A percentile compares a stretch with the other conserved stretches of the same genome.
Conservation (phyloP, 1,139 yeast genomes). For the Debaryomyces udenii region DNA sequence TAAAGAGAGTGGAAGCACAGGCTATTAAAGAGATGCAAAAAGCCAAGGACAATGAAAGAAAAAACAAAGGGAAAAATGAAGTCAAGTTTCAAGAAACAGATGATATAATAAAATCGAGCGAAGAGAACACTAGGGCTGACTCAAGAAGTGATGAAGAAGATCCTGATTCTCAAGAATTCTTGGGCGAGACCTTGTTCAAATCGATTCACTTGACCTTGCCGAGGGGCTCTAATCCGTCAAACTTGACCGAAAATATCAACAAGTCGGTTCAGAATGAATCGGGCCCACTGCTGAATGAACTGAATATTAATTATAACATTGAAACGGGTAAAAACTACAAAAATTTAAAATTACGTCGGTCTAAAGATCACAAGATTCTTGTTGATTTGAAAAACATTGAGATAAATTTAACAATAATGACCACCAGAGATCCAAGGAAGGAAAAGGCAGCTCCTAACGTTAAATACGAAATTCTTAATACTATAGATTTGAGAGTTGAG, state of each 20-base stretch:
- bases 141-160: slow-evolving; percentile 14
- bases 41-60: slow-evolving; percentile 15
- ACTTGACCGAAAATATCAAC: slow-evolving; percentile 57
- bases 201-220: slow-evolving; percentile 74
- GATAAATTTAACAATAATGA: slow-evolving; percentile 47
- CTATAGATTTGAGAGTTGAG: slow-evolving; percentile 46
- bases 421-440: slow-evolving; percentile 51
- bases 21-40: slow-evolving; percentile 25
- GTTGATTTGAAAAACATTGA: slow-evolving; percentile 59
- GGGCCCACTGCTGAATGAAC: slow-evolving; percentile 13
- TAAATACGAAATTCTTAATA: slow-evolving; percentile 50
- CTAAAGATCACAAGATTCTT: slow-evolving; percentile 62
- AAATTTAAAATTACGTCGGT: slow-evolving; percentile 63
- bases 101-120: not conserved
- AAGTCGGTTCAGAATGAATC: slow-evolving; percentile 37
- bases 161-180: slow-evolving; percentile 12
- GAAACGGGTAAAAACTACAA: slow-evolving; percentile 32
- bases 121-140: slow-evolving; percentile 16
- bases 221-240: slow-evolving; percentile 47
- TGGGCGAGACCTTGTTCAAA: slow-evolving; percentile 70
- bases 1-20: slow-evolving; percentile 58
- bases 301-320: slow-evolving; percentile 1
- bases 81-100: slow-evolving; percentile 12
- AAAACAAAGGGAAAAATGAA: not conserved
- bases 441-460: slow-evolving; percentile 27